These are phyloP conservation scores for Pleurotus eryngii DNA, from an alignment of 768 basidiomycete genomes.

Conservation along the genomic window DNA sequence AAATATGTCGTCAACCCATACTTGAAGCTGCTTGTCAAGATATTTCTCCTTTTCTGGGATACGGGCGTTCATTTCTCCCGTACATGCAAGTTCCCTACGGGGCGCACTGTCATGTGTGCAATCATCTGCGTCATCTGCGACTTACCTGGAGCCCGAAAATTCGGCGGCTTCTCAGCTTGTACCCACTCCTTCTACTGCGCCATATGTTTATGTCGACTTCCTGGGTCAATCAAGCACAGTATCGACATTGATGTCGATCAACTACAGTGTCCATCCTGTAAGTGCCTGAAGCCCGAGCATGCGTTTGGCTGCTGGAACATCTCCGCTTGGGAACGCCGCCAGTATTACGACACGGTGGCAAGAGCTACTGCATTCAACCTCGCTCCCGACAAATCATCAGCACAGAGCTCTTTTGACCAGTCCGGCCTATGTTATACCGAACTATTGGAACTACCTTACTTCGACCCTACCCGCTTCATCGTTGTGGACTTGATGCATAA, in stretches of 20 bases:
- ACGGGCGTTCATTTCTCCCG: constrained; percentile 21
- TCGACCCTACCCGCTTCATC: constrained; percentile 15
- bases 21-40: constrained; percentile 22
- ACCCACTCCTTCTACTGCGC: constrained; percentile 15
- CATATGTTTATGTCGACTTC: constrained; percentile 10
- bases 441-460: constrained; percentile 20
- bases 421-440: constrained; percentile 14
- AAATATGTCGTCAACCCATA: constrained; percentile 22
- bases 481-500: constrained; percentile 16
- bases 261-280: neutral
- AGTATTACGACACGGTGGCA: constrained; percentile 6
- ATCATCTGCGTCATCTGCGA: constrained; percentile 30
- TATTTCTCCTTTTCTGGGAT: constrained; percentile 26
- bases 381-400: constrained; percentile 4
- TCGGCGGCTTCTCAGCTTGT: constrained; percentile 15
- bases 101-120: constrained; percentile 19
- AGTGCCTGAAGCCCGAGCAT: neutral
- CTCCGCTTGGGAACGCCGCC: constrained; percentile 12
- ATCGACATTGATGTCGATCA: neutral
- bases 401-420: constrained; percentile 15
- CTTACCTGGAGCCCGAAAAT: constrained; percentile 28
- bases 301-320: constrained; percentile 10
- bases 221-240: neutral
- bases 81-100: constrained; percentile 14
- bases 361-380: constrained; percentile 15